These are phyloP conservation scores for Lachnellula suecica DNA, from an alignment of 2,329 filamentous ascomycete genomes.

Conservation along the genomic window DNA sequence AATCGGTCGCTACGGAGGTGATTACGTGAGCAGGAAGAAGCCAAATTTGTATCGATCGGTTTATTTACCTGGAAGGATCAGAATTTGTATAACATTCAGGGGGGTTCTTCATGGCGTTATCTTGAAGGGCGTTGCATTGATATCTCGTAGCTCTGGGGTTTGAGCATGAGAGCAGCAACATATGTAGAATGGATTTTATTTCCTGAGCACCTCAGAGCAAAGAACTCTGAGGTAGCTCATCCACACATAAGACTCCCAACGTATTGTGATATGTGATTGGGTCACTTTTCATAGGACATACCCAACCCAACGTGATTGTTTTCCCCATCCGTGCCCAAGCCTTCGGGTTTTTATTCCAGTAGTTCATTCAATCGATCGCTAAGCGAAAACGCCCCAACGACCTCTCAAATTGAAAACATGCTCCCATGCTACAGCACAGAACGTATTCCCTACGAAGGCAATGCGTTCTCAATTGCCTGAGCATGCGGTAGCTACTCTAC, in stretches of 20 bases:
- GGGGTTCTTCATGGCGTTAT: constrained; percentile 16
- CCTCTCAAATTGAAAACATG: background rate
- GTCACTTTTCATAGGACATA: background rate
- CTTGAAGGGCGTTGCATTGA: background rate
- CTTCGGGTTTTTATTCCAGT: background rate
- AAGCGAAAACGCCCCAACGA: background rate
- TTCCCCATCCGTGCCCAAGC: too few species aligned
- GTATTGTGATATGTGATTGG: background rate
- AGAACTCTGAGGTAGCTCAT: constrained; percentile 22
- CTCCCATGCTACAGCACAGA: constrained; percentile 2
- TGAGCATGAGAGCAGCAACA: background rate
- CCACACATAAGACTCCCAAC: background rate
- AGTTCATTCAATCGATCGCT: background rate
- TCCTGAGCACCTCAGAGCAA: constrained; percentile 26
- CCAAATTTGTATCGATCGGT: too few species aligned
- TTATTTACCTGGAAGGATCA: background rate
- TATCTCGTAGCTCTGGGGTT: background rate
- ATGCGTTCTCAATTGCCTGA: constrained; percentile 29
- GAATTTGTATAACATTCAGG: constrained; percentile 21
- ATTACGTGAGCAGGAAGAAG: constrained; percentile 22
- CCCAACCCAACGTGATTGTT: background rate
- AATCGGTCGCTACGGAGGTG: constrained; percentile 16
- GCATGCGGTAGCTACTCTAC: constrained; percentile 25
- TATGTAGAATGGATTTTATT: constrained; percentile 28
- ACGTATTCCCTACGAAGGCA: constrained; percentile 7